Evolutionary conservation across 345 rosid species (phyloP), one percentile per base, ranked within the genome.

Genomic region (Lagerstroemia speciosa): DNA sequence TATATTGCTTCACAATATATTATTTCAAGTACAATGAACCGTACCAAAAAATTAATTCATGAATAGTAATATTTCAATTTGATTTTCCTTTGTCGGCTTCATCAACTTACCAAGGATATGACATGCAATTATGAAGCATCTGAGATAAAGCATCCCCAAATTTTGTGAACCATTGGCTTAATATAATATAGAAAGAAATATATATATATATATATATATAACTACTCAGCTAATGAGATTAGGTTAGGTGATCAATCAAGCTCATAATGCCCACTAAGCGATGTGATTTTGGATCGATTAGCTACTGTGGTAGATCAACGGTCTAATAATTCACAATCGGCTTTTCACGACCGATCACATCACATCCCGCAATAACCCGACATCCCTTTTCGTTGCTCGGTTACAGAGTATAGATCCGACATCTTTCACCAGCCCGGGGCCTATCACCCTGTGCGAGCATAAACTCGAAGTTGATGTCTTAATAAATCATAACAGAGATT

Each of bases 191-290:
- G n/a, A n/a, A n/a, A n/a, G n/a, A n/a, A n/a, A n/a, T n/a, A n/a
- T n/a, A n/a, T n/a, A n/a, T n/a, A n/a, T n/a, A n/a, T n/a, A n/a
- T n/a, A n/a, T n/a, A 58, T 58, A 58, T 10, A 27, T 58, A 27
- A 58, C 29, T 30, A 60, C 33, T 67, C 33, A 52, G 31, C 70
- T 33, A 67, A 41, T 37, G 38, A 40, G 65, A 62, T 69, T 30
- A 69, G 65, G 72, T 69, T 30, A 69, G 55, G 55, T 40, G 53
- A 58, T 58, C 53, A 69, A 60, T 69, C 70, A 24, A 6, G 3
- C 63, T 58, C 63, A 58, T 58, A 27, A 58, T 58, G 63, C 29
- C 63, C 33, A 58, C 33, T 58, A 58, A 58, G 12, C 20, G 63
- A 58, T 58, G 63, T 58, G 63, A 16, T 58, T 58, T 58, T 27